Evolutionary conservation across 176 grass and related monocot genomes (phyloP), one percentile per base, ranked within the genome.

Genomic region (Phoenix dactylifera): DNA sequence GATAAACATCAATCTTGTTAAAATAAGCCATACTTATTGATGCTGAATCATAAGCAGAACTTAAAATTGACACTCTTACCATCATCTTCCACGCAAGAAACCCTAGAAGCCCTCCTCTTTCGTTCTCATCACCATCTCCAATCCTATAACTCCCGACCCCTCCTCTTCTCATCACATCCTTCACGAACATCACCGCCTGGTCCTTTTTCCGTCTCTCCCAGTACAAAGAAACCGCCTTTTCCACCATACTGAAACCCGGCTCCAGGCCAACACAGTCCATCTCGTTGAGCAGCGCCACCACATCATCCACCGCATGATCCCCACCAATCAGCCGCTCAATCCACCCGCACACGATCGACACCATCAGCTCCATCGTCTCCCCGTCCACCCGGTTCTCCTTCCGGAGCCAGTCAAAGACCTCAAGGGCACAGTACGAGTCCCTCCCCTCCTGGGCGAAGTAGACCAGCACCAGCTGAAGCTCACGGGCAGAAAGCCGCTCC

Each of bases 331-430:
- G 68, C 24, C 86, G 77, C 68, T 96, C 86, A 16, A 96, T 96
- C 91, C 91, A 96, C 1, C 83, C 91, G 52, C 91, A 96, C 20
- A 86, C 80, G 65, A 96, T 96, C 51, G 91, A 89, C 0, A 85
- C 84, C 91, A 96, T 96, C 59, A 96, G 79, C 74, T 96, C 91
- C 91, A 96, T 96, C 62, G 86, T 96, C 78, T 96, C 91, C 56
- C 86, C 83, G 57, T 96, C 91, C 52, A 96, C 86, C 54, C 83
- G 73, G 75, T 96, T 90, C 74, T 89, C 86, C 72, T 83, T 89
- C 67, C 80, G 78, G 64, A 96, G 77, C 92, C 92, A 96, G 74
- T 96, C 92, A 74, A 96, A 96, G 18, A 96, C 92, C 78, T 96
- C 92, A 57, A 96, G 80, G 51, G 92, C 83, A 71, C 92, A 96